A percentile compares a stretch with the other conserved stretches of the same genome.
phyloP scores from a whole-genome alignment of 371 early-diverging fungal species.

The Sporodiniella umbellata region DNA sequence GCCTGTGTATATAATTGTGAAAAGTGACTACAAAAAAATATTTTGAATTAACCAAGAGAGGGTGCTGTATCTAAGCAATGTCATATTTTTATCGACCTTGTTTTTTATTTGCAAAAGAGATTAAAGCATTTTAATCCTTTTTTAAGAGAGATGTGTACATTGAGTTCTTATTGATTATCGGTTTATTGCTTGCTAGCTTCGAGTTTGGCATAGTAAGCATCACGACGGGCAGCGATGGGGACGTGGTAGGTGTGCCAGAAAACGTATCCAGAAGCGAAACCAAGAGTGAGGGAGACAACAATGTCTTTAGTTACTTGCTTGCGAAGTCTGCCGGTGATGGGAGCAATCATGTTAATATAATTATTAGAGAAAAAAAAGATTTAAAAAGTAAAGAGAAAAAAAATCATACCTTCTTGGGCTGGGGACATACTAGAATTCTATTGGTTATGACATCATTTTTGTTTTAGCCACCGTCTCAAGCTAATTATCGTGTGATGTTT shows the following conservation, averaged over 20 bases:
- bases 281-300: slow-evolving; percentile 33
- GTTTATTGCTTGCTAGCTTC: slow-evolving; percentile 47
- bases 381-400: neutral
- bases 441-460: neutral
- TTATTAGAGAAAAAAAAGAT: slow-evolving; percentile 6
- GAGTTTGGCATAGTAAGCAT: slow-evolving; percentile 50
- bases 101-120: too few relatives aligned
- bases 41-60: too few relatives aligned
- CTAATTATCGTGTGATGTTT: too few relatives aligned
- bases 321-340: slow-evolving; percentile 52
- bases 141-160: too few relatives aligned
- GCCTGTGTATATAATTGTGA: too few relatives aligned
- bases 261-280: slow-evolving; percentile 39
- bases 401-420: neutral
- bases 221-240: slow-evolving; percentile 33
- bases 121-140: too few relatives aligned
- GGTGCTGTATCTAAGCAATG: too few relatives aligned
- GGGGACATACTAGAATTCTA: neutral
- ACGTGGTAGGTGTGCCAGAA: slow-evolving; percentile 47
- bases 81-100: too few relatives aligned
- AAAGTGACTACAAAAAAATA: too few relatives aligned
- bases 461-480: too few relatives aligned
- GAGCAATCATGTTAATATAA: slow-evolving; percentile 40
- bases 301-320: slow-evolving; percentile 41
- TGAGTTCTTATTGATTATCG: too few relatives aligned